Evolutionary conservation across 2,329 filamentous ascomycete genomes (phyloP), one percentile per base, ranked within the genome.

Genomic region (Exutisphaerella laricina): DNA sequence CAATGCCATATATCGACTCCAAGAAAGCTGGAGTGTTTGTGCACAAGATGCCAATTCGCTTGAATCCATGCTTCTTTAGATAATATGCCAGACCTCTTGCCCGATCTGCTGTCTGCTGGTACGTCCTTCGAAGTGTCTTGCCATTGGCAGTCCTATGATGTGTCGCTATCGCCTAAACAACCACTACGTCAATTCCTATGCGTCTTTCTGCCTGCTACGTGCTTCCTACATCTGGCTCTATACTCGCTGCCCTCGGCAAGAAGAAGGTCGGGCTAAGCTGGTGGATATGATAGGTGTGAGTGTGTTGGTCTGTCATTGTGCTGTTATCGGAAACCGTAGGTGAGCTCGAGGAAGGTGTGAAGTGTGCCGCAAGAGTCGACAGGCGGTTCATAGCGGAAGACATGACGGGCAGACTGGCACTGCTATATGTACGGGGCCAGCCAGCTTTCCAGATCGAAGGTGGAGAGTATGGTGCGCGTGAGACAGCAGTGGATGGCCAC

Each of bases 11-110:
- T 49, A 95, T 86, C 5, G 81, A 78, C 67, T 97, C 90, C 20
- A 98, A 72, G 58, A 97, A 97, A 0, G 89, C 89, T 0, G 92
- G 92, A 1, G 92, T 98, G 63, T 98, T 98, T 3, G 92, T 86
- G 6, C 81, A 82, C 8, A 98, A 72, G 35, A 98, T 82, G 5
- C 92, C 92, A 4, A 97, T 84, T 46, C 85, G 77, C 58, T 79
- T 83, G 58, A 79, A 80, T 4, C 77, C 75, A 59, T 85, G 79
- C 63, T 85, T 86, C 55, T 78, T 77, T 43, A 98, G 63, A 63
- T 84, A 97, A 67, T 94, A 97, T 10, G 88, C 89, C 13, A 98
- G 70, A 1, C 90, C 92, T 30, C 86, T 72, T 3, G 89, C 86
- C 31, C 92, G 85, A 59, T 95, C 86, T 12, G 92, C 85, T 46